Conservation (phyloP, 495 filamentous ascomycete genomes). For the Daldinia concentrica region DNA sequence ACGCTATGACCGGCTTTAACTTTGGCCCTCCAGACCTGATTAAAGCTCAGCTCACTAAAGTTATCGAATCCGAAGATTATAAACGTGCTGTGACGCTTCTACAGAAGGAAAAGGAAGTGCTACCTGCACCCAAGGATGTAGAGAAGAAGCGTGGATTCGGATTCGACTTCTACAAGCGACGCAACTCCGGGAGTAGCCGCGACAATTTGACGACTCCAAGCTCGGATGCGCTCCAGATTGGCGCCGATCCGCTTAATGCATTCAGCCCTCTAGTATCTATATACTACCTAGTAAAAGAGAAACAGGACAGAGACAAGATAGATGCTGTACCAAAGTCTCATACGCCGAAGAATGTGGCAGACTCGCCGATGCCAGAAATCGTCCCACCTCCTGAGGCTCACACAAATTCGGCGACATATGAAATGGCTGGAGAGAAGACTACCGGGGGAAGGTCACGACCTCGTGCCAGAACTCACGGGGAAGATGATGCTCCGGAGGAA, state of each 20-base stretch:
- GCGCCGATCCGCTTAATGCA: conserved; percentile 90
- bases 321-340: conserved; percentile 69
- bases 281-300: conserved; percentile 96
- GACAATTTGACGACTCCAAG: conserved; percentile 91
- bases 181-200: conserved; percentile 84
- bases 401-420: conserved; percentile 83
- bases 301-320: conserved; percentile 80
- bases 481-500: conserved; percentile 85
- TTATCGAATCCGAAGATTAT: conserved; percentile 91
- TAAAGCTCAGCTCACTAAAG: conserved; percentile 77
- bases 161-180: conserved; percentile 97
- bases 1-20: conserved; percentile 98
- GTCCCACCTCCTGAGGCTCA: conserved; percentile 86
- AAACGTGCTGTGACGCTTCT: conserved; percentile 75
- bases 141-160: conserved; percentile 89
- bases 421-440: conserved; percentile 82
- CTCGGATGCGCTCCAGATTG: conserved; percentile 80
- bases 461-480: conserved; percentile 91
- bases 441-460: conserved; percentile 82
- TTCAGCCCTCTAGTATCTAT: conserved; percentile 93
- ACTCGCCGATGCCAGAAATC: conserved; percentile 68
- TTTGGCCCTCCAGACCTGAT: conserved; percentile 91
- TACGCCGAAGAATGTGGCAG: conserved; percentile 61
- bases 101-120: conserved; percentile 70
- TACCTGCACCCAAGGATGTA: conserved; percentile 66